Percentiles rank a stretch among this genome's conserved stretches.
phyloP scores from a whole-genome alignment of 2,329 filamentous ascomycete genomes.

The Botrytis medusae region DNA sequence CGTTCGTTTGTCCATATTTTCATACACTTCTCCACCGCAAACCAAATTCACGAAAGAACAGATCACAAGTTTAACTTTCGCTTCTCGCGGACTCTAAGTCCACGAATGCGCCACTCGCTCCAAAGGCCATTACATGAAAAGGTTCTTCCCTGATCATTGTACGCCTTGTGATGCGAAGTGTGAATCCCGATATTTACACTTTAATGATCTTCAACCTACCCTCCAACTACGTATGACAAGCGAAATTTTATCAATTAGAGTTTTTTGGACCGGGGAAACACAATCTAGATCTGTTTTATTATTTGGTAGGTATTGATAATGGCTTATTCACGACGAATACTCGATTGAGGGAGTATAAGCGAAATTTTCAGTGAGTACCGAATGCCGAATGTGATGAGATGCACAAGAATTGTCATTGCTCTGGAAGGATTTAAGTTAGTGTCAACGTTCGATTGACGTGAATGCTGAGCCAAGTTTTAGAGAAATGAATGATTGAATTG shows the following conservation, averaged over 20 bases:
- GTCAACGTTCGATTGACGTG: not conserved
- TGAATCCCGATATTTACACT: not conserved
- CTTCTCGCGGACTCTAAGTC: not conserved
- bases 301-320: not conserved
- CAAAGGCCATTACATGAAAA: not conserved
- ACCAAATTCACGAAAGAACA: not conserved
- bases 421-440: not conserved
- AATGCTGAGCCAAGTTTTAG: not conserved
- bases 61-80: not conserved
- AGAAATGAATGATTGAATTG: not conserved
- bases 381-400: not conserved
- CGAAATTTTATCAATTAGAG: not conserved
- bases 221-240: not conserved
- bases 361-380: not conserved
- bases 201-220: not conserved
- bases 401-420: not conserved
- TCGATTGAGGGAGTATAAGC: not conserved
- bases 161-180: not conserved
- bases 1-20: not conserved
- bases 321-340: not conserved
- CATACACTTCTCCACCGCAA: not conserved
- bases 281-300: not conserved
- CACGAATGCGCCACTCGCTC: not conserved
- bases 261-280: not conserved
- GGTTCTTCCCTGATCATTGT: not conserved